Evolutionary conservation across 257 asterid genomes (phyloP), one percentile per base, ranked within the genome.

Genomic region (Cinchona pubescens): DNA sequence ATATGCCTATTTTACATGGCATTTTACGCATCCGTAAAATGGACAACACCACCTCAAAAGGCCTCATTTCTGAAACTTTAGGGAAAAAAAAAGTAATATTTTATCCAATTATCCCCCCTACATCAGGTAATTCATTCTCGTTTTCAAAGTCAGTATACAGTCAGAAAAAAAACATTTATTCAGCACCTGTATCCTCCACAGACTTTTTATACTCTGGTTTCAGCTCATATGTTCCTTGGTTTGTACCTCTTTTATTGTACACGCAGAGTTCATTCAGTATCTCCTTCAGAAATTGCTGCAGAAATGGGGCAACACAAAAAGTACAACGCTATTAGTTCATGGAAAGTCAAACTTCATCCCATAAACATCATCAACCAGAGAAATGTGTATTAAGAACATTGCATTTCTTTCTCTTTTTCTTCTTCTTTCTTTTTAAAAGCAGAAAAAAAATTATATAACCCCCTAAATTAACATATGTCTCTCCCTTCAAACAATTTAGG

Each of bases 151-250:
- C 77, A 83, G 73, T 76, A 46, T 73, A 80, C 86, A 82, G 82
- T 74, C 60, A 80, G 67, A 14, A 75, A 32, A 42, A 69, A 66
- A 71, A 78, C 71, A 43, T 78, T 85, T 85, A 80, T 56, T 88
- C 93, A 75, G 88, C 91, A 82, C 89, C 94, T 82, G 97, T 78
- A 80, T 88, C 97, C 85, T 88, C 96, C 0, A 58, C 98, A 80
- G 97, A 91, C 77, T 87, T 92, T 86, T 88, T 92, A 72, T 91
- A 95, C 88, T 91, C 98, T 53, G 98, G 92, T 85, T 92, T 95
- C 61, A 92, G 92, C 90, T 92, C 97, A 77, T 91, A 91, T 38
- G 94, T 91, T 78, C 98, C 99, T 81, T 92, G 98, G 83, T 92
- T 90, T 55, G 93, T 75, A 78, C 98, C 97, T 83, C 96, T 90